Percentiles rank a stretch among this genome's conserved stretches.
Evolutionary conservation across 2,329 filamentous ascomycete species (phyloP).

Genomic region (Aspergillus sp.): DNA sequence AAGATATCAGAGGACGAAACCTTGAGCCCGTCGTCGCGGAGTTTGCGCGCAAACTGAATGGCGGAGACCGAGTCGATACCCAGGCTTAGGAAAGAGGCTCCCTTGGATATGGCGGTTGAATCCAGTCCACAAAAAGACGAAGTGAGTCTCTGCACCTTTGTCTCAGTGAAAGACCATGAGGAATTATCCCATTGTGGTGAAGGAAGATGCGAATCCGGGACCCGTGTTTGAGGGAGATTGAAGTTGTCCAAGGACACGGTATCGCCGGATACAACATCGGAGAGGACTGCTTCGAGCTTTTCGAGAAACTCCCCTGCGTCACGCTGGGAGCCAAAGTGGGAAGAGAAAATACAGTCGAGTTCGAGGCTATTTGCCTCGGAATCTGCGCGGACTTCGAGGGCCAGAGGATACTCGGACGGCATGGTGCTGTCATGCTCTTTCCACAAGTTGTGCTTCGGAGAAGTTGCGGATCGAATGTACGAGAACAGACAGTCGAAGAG

Average conservation of each 20-base stretch:
- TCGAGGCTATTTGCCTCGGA: conserved; percentile 26
- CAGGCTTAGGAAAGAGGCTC: conserved; percentile 38
- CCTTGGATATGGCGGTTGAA: conserved; percentile 30
- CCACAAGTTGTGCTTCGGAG: conserved; percentile 30
- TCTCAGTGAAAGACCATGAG: conserved; percentile 30
- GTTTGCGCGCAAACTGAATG: conserved; percentile 37
- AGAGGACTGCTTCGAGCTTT: conserved; percentile 37
- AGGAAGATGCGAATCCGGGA: not conserved
- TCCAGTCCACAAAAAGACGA: conserved; percentile 31
- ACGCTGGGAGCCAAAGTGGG: conserved; percentile 29
- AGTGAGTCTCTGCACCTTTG: conserved; percentile 28
- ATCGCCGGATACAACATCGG: conserved; percentile 31
- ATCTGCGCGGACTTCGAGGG: conserved; percentile 40
- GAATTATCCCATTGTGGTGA: conserved; percentile 25
- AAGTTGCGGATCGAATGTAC: conserved; percentile 28
- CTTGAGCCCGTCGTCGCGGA: conserved; percentile 32
- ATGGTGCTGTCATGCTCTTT: conserved; percentile 38
- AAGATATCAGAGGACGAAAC: conserved; percentile 43
- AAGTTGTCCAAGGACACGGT: conserved; percentile 30
- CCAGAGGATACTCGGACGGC: conserved; percentile 41
- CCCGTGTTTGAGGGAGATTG: conserved; percentile 21
- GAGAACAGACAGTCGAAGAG: conserved; percentile 44
- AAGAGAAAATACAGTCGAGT: conserved; percentile 32
- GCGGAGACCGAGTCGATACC: conserved; percentile 41
- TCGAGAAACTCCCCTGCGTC: conserved; percentile 35